phyloP scores from a whole-genome alignment of 2,329 filamentous ascomycete species.

The Myriangium duriaei region DNA sequence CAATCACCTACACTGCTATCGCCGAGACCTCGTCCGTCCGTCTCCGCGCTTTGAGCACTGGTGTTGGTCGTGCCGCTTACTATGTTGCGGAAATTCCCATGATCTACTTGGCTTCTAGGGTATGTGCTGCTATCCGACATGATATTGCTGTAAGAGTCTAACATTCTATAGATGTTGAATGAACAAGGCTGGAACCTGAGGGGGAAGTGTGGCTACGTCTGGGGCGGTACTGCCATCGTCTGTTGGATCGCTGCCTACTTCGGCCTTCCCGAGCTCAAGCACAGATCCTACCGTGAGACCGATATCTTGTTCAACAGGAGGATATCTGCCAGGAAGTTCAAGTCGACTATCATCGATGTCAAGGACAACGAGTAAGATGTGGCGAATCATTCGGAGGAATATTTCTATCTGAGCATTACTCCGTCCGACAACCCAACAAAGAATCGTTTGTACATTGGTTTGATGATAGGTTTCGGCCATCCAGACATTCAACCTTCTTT shows the following conservation, averaged over 20 bases:
- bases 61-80: conserved; percentile 50
- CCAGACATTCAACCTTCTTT: too few species aligned
- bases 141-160: neutral
- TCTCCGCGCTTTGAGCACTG: conserved; percentile 52
- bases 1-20: conserved; percentile 55
- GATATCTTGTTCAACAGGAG: conserved; percentile 35
- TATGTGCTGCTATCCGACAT: neutral
- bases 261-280: conserved; percentile 34
- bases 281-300: conserved; percentile 33
- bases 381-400: too few species aligned
- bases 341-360: conserved; percentile 31
- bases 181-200: conserved; percentile 22
- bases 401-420: too few species aligned
- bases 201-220: conserved; percentile 38
- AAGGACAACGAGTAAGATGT: conserved; percentile 31
- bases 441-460: too few species aligned
- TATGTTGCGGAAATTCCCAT: conserved; percentile 54
- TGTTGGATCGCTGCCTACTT: conserved; percentile 33
- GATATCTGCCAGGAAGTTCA: conserved; percentile 32
- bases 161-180: conserved; percentile 47
- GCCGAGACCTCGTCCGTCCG: conserved; percentile 54
- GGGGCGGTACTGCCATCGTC: conserved; percentile 31
- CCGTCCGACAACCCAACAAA: too few species aligned
- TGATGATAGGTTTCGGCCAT: too few species aligned
- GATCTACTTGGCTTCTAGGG: conserved; percentile 40